Evolutionary conservation across 1,139 yeast genomes (phyloP).

Genomic region (Zygoascus hellenicus): DNA sequence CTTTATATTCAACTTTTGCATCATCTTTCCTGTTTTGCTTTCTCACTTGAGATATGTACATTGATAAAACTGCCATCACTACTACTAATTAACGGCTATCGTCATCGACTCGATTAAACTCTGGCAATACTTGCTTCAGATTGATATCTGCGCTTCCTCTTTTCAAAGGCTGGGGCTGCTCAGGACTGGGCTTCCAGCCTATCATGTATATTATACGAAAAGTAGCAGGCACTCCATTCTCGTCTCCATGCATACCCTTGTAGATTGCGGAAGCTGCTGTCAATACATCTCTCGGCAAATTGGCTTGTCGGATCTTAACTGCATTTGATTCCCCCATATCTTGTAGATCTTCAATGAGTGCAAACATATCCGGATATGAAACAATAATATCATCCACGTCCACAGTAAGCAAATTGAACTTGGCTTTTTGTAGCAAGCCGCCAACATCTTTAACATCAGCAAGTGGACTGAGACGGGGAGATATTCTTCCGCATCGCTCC

Average conservation of each 20-base stretch:
- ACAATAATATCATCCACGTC: conserved; percentile 82
- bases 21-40: not conserved
- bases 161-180: conserved; percentile 65
- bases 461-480: conserved; percentile 76
- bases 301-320: conserved; percentile 49
- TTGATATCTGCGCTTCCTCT: conserved; percentile 67
- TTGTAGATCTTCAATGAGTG: conserved; percentile 66
- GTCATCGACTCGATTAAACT: conserved; percentile 4
- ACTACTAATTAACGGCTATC: not conserved
- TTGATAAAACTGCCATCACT: not conserved
- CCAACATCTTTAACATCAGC: conserved; percentile 78
- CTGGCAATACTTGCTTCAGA: conserved; percentile 52
- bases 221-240: conserved; percentile 48
- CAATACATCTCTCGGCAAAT: conserved; percentile 58
- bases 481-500: conserved; percentile 72
- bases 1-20: not conserved
- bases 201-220: conserved; percentile 75
- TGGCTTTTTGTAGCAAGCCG: conserved; percentile 62
- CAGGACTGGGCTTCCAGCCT: conserved; percentile 76
- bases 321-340: conserved; percentile 85
- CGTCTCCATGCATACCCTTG: conserved; percentile 62
- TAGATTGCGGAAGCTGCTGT: conserved; percentile 75
- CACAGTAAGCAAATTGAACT: conserved; percentile 72
- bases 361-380: conserved; percentile 68
- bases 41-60: not conserved